A percentile compares a stretch with the other conserved stretches of the same genome.
phyloP scores from a whole-genome alignment of 2,329 filamentous ascomycete species.

The Rutstroemia sp. region DNA sequence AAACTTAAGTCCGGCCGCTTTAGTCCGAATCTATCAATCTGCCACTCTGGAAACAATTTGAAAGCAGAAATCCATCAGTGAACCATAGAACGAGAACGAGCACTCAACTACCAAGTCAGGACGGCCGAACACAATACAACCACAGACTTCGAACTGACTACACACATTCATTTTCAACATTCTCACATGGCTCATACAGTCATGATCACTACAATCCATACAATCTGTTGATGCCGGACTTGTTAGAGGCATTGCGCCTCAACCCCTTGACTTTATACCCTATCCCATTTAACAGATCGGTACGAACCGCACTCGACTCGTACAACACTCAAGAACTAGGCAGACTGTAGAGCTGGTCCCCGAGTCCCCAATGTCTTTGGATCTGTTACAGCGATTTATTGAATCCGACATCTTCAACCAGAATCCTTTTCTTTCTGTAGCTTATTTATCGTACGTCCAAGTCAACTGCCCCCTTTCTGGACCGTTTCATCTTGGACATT shows the following conservation, averaged over 20 bases:
- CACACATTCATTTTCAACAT: not conserved
- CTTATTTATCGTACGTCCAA: slow-evolving; percentile 65
- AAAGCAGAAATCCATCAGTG: not conserved
- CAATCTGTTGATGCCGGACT: slow-evolving; percentile 28
- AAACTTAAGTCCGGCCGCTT: not conserved
- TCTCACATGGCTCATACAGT: slow-evolving; percentile 18
- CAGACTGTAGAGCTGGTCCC: slow-evolving; percentile 5
- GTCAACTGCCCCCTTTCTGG: slow-evolving; percentile 14
- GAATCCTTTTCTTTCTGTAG: slow-evolving; percentile 81
- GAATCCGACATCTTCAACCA: slow-evolving; percentile 92
- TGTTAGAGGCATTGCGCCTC: slow-evolving; percentile 30
- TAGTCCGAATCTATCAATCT: not conserved
- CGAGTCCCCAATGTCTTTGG: slow-evolving; percentile 59
- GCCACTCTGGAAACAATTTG: not conserved
- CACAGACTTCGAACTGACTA: no score
- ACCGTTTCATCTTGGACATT: slow-evolving; percentile 1
- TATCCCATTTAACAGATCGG: slow-evolving; percentile 1
- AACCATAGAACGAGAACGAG: not conserved
- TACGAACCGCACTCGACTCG: not conserved
- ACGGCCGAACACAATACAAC: no score
- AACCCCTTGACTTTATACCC: slow-evolving; percentile 12
- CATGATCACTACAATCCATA: slow-evolving; percentile 15
- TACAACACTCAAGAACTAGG: slow-evolving; percentile 3
- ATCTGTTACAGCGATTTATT: slow-evolving; percentile 83
- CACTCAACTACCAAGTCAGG: no score